A percentile compares a stretch with the other conserved stretches of the same genome.
Conservation (phyloP, 495 filamentous ascomycete genomes). For the Astrothelium macrocarpum region DNA sequence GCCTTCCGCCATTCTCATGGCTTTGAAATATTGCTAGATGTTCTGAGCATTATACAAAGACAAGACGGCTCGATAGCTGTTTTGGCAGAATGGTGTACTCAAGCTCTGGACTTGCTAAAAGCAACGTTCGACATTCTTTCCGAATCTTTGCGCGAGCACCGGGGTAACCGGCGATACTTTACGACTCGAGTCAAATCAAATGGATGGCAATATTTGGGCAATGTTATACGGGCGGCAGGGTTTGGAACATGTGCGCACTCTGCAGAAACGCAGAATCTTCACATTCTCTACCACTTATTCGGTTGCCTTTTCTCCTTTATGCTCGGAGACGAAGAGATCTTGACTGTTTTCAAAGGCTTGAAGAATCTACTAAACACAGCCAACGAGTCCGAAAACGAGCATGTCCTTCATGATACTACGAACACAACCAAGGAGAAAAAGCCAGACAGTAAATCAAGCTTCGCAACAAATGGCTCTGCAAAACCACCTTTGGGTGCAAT, state of each 20-base stretch:
- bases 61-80: constrained; percentile 58
- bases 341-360: constrained; percentile 18
- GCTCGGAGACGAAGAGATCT: constrained; percentile 52
- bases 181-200: constrained; percentile 59
- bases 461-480: neutral
- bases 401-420: constrained; percentile 3
- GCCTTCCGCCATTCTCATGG: constrained; percentile 74
- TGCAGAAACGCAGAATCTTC: constrained; percentile 37
- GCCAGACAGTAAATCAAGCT: neutral
- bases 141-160: constrained; percentile 66
- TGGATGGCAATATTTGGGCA: constrained; percentile 59
- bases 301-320: constrained; percentile 76
- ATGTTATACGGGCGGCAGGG: constrained; percentile 28
- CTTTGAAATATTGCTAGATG: constrained; percentile 62
- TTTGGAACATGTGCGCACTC: neutral
- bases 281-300: constrained; percentile 66
- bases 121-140: constrained; percentile 61
- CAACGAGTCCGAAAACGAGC: neutral
- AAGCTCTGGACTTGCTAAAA: constrained; percentile 60
- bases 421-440: neutral
- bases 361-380: neutral
- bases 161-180: constrained; percentile 83
- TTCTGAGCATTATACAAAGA: constrained; percentile 57
- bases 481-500: neutral
- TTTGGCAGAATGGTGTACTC: constrained; percentile 48